phyloP scores from a whole-genome alignment of 225 moss, liverwort and hornwort genomes.

The Thuidium tamariscinum region DNA sequence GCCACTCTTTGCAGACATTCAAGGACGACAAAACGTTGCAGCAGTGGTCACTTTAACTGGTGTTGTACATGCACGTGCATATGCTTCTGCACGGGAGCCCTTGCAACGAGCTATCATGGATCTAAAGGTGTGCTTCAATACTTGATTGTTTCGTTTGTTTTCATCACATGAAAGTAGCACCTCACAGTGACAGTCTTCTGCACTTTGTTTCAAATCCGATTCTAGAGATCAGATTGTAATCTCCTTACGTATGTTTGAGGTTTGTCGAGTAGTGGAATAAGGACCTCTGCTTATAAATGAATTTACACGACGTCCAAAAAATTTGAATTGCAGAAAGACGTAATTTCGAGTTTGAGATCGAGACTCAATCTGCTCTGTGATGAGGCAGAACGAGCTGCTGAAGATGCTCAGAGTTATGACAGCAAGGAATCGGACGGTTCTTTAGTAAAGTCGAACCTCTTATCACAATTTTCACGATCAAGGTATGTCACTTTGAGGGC shows the following conservation, averaged over 20 bases:
- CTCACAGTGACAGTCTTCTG: not conserved
- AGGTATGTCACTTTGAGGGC: not conserved
- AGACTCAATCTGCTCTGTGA: constrained; percentile 84
- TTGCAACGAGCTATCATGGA: constrained; percentile 60
- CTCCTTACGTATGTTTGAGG: not conserved
- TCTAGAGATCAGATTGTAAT: not conserved
- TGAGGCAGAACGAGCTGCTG: constrained; percentile 63
- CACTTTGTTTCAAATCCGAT: not conserved
- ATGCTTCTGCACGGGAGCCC: constrained; percentile 60
- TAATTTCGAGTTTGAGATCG: constrained; percentile 68
- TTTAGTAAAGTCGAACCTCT: not conserved
- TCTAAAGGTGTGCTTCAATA: constrained; percentile 44
- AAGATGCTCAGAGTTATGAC: constrained; percentile 32
- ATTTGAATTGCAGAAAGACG: constrained; percentile 47
- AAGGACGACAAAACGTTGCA: constrained; percentile 21
- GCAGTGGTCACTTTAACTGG: constrained; percentile 47
- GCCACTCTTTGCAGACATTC: constrained; percentile 13
- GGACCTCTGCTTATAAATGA: not conserved
- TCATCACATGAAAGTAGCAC: not conserved
- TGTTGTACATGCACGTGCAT: constrained; percentile 68
- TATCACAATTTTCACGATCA: constrained; percentile 19
- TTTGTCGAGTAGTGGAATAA: not conserved
- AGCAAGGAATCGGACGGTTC: not conserved
- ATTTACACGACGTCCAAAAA: not conserved
- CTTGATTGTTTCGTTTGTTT: not conserved